Conservation (phyloP, 129 eudicot species). For the Sambucus nigra region DNA sequence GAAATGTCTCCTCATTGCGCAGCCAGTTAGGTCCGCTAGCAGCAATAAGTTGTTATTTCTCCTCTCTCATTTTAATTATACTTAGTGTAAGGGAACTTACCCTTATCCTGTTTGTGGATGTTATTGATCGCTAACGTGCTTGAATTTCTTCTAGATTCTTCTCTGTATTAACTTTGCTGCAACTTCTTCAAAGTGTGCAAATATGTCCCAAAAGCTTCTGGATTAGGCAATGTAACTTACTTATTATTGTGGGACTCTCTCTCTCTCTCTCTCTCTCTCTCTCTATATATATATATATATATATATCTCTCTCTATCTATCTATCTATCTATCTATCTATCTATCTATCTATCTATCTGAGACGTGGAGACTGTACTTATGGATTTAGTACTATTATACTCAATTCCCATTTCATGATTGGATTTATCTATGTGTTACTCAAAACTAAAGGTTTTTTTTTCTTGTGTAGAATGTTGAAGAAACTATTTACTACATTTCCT, state of each 20-base stretch:
- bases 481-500: neutral
- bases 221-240: conserved; percentile 48
- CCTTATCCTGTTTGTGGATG: neutral
- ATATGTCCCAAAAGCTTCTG: conserved; percentile 72
- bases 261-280: too few species aligned
- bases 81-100: neutral
- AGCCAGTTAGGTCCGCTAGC: conserved; percentile 83
- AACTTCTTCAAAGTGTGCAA: conserved; percentile 57
- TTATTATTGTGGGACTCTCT: too few species aligned
- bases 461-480: neutral
- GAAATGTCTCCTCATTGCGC: conserved; percentile 67
- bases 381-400: neutral
- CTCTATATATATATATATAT: too few species aligned
- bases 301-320: too few species aligned
- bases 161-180: conserved; percentile 90
- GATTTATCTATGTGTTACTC: neutral
- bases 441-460: neutral
- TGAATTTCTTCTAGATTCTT: conserved; percentile 49
- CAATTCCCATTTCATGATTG: neutral
- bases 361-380: neutral
- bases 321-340: too few species aligned
- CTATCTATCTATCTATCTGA: too few species aligned
- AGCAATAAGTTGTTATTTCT: conserved; percentile 46
- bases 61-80: conserved; percentile 9
- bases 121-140: conserved; percentile 16